Evolutionary conservation across 2,329 filamentous ascomycete species (phyloP), one percentile per base, ranked within the genome.

Genomic region (Aureobasidium subglaciale): DNA sequence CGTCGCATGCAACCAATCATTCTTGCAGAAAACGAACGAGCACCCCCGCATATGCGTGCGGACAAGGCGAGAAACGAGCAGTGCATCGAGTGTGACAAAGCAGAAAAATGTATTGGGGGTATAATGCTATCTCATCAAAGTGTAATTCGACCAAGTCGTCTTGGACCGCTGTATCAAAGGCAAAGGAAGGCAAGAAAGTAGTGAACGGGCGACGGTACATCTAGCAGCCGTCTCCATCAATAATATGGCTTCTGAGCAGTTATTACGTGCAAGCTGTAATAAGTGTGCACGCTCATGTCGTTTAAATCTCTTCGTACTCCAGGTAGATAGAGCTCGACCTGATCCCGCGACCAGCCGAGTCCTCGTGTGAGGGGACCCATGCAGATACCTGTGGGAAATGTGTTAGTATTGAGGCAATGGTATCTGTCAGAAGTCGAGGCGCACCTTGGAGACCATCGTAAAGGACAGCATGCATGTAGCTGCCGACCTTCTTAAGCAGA

Each of bases 311-410:
- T 61, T 35, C 63, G 59, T 16, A 68, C 63, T 56, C 63, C 63
- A 24, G 68, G 68, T 2, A 70, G 64, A 43, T 76, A 67, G 7
- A 75, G 64, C 48, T 75, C 70, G 4, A 76, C 72, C 59, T 76
- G 73, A 27, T 72, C 68, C 24, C 70, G 63, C 35, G 60, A 68
- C 73, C 73, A 76, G 10, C 70, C 69, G 20, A 75, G 61, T 3
- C 64, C 68, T 25, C 71, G 60, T 2, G 72, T 75, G 38, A 75
- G 45, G 2, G 54, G 54, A 27, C 42, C 54, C 54, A 56, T 48
- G 16, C 40, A 46, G 25, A 56, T 56, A 24, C 52, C 52, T 55
- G 13, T 45, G 15, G 20, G 29, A 55, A 5, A 8, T 25, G 10
- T n/a, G 25, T 45, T 22, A 38, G 30, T 10, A 8, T 27, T 35